Percentiles rank a stretch among this genome's conserved stretches.
These are phyloP conservation scores for Epichloe scottii DNA, from an alignment of 2,329 filamentous ascomycete genomes.

Conservation along the genomic window DNA sequence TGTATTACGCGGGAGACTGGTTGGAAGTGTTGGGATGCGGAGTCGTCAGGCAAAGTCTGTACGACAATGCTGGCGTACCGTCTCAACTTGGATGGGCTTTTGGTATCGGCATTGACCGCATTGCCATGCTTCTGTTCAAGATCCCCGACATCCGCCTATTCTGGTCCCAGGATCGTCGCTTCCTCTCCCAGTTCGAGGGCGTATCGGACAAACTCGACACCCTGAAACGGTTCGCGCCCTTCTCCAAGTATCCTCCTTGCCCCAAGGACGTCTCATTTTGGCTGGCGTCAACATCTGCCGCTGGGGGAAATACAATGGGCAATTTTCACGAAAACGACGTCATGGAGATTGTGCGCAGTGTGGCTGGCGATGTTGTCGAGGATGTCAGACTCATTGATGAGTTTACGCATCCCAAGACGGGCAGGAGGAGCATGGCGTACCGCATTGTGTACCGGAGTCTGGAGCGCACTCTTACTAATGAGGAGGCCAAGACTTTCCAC, in stretches of 20 bases:
- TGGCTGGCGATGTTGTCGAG: slow-evolving; percentile 75
- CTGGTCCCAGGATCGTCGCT: slow-evolving; percentile 78
- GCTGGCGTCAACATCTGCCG: slow-evolving; percentile 41
- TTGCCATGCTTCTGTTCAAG: slow-evolving; percentile 93
- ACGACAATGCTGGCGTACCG: slow-evolving; percentile 64
- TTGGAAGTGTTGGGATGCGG: slow-evolving; percentile 92
- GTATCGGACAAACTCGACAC: slow-evolving; percentile 37
- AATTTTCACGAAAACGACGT: slow-evolving; percentile 87
- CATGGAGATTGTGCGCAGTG: slow-evolving; percentile 83
- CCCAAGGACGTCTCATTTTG: slow-evolving; percentile 93
- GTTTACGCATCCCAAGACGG: slow-evolving; percentile 79
- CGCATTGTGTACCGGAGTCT: slow-evolving; percentile 87
- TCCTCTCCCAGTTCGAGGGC: slow-evolving; percentile 71
- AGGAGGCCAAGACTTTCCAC: slow-evolving; percentile 68
- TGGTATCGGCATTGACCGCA: slow-evolving; percentile 82
- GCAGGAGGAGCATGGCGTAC: slow-evolving; percentile 77
- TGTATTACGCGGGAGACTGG: slow-evolving; percentile 91
- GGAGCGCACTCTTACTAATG: slow-evolving; percentile 78
- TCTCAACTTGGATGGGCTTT: slow-evolving; percentile 86
- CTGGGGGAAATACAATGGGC: slow-evolving; percentile 32
- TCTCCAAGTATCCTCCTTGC: slow-evolving; percentile 83
- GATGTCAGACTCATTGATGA: slow-evolving; percentile 76
- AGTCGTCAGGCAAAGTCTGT: slow-evolving; percentile 71
- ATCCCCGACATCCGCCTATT: slow-evolving; percentile 95
- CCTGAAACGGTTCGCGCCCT: slow-evolving; percentile 61